A percentile compares a stretch with the other conserved stretches of the same genome.
Evolutionary conservation across 1,284 basidiomycete genomes (phyloP).

Genomic region (Cerioporus squamosus): DNA sequence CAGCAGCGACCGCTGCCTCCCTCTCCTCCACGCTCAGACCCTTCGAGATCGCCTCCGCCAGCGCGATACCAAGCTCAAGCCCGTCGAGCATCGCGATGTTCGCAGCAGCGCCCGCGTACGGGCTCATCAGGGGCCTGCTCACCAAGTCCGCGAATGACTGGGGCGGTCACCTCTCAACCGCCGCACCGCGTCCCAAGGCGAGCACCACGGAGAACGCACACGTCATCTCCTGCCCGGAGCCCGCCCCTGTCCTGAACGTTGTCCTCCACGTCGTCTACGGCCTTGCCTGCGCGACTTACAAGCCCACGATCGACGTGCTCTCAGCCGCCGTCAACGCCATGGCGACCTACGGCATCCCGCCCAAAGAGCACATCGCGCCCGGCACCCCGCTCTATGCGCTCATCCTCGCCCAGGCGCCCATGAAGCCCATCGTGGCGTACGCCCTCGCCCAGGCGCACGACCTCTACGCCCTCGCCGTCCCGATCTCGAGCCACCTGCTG

Average conservation of each 20-base stretch:
- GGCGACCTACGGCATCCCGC: conserved; percentile 35
- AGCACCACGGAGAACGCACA: too few relatives aligned
- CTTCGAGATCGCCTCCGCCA: too few relatives aligned
- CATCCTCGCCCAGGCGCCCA: conserved; percentile 39
- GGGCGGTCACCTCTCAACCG: too few relatives aligned
- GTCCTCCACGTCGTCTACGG: conserved; percentile 41
- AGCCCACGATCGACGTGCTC: conserved; percentile 35
- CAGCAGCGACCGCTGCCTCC: too few relatives aligned
- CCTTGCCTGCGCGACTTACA: conserved; percentile 38
- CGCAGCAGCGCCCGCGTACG: too few relatives aligned
- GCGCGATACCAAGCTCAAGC: too few relatives aligned
- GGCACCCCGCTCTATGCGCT: conserved; percentile 33
- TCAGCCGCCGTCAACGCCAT: conserved; percentile 36
- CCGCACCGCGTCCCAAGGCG: too few relatives aligned
- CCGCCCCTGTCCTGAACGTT: conserved; percentile 40
- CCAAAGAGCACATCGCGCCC: conserved; percentile 28
- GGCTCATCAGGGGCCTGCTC: too few relatives aligned
- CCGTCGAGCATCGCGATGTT: too few relatives aligned
- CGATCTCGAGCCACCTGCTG: conserved; percentile 39
- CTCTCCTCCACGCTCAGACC: too few relatives aligned
- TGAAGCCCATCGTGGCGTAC: conserved; percentile 41
- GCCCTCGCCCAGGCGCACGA: conserved; percentile 37
- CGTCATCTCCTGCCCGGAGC: conserved; percentile 27
- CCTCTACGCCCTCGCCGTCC: conserved; percentile 40
- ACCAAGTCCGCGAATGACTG: too few relatives aligned